Conservation (phyloP, 441 rosid species). For the Theobroma grandiflorum region DNA sequence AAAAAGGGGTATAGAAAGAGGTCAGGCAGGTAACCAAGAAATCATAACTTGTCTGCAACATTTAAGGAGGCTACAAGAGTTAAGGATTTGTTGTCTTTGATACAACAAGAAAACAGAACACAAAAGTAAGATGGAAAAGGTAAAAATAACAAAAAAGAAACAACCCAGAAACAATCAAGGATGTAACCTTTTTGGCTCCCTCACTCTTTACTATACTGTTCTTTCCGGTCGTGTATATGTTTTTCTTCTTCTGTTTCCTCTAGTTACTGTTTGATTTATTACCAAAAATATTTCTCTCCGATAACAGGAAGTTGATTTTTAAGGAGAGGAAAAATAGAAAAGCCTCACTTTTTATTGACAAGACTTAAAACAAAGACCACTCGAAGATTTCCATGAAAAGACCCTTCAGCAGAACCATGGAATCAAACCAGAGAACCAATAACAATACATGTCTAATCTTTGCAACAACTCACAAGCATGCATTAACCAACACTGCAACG, state of each 20-base stretch:
- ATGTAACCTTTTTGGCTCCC: background rate
- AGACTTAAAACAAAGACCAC: conserved; percentile 36
- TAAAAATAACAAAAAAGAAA: background rate
- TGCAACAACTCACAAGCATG: conserved; percentile 22
- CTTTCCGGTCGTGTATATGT: background rate
- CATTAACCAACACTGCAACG: conserved; percentile 1
- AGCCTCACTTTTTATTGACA: conserved; percentile 36
- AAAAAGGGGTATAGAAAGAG: conserved; percentile 13
- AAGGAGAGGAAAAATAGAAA: background rate
- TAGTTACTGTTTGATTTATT: conserved; percentile 31
- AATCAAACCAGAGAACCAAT: conserved; percentile 28
- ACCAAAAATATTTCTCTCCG: conserved; percentile 26
- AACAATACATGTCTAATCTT: conserved; percentile 25
- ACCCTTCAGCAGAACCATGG: conserved; percentile 30
- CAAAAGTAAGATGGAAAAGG: background rate
- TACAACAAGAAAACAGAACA: conserved; percentile 19
- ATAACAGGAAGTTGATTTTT: conserved; percentile 34
- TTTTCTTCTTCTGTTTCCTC: conserved; percentile 37
- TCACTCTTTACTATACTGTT: background rate
- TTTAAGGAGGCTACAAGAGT: conserved; percentile 33
- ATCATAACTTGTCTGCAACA: conserved; percentile 36
- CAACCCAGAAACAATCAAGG: conserved; percentile 2
- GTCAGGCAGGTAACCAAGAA: conserved; percentile 22
- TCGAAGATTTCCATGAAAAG: conserved; percentile 37
- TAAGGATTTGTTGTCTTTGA: conserved; percentile 21